These are phyloP conservation scores for Aspergillus persii DNA, from an alignment of 2,329 filamentous ascomycete species.

Conservation along the genomic window DNA sequence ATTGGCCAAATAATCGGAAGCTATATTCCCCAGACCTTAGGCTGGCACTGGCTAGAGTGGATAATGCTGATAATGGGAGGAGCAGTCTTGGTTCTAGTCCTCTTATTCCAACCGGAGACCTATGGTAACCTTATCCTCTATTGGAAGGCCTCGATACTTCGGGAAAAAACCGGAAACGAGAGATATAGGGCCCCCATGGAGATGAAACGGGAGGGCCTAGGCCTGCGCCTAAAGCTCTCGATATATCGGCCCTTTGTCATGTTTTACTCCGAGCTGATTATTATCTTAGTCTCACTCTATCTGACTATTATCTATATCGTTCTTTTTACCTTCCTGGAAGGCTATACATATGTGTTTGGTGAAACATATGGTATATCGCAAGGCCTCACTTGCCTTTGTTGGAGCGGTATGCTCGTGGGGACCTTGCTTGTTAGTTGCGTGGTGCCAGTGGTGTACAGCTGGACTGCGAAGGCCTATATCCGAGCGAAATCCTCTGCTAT, in stretches of 20 bases:
- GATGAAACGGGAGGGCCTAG: constrained; percentile 40
- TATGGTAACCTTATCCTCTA: constrained; percentile 45
- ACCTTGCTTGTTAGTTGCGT: constrained; percentile 36
- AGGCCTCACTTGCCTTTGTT: constrained; percentile 48
- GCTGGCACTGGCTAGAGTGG: constrained; percentile 48
- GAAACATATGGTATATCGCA: constrained; percentile 49
- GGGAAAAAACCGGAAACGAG: constrained; percentile 41
- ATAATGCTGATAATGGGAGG: constrained; percentile 40
- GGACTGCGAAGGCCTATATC: constrained; percentile 21
- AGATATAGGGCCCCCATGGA: constrained; percentile 45
- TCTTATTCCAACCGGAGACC: constrained; percentile 51
- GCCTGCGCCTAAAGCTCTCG: constrained; percentile 37
- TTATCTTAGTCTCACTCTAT: constrained; percentile 28
- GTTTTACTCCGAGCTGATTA: constrained; percentile 42
- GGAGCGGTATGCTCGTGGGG: constrained; percentile 47
- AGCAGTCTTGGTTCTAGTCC: constrained; percentile 31
- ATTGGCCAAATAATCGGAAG: constrained; percentile 20
- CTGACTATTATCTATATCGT: constrained; percentile 30
- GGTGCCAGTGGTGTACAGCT: constrained; percentile 48
- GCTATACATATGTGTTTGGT: constrained; percentile 52
- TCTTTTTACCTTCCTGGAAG: constrained; percentile 39
- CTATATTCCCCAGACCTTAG: constrained; percentile 16
- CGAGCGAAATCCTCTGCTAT: constrained; percentile 6
- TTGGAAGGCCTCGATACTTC: constrained; percentile 44
- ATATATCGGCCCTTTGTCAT: constrained; percentile 44